Percentiles rank a stretch among this genome's conserved stretches.
Conservation (phyloP, 192 early-diverging fungal genomes). For the Podila epicladia region DNA sequence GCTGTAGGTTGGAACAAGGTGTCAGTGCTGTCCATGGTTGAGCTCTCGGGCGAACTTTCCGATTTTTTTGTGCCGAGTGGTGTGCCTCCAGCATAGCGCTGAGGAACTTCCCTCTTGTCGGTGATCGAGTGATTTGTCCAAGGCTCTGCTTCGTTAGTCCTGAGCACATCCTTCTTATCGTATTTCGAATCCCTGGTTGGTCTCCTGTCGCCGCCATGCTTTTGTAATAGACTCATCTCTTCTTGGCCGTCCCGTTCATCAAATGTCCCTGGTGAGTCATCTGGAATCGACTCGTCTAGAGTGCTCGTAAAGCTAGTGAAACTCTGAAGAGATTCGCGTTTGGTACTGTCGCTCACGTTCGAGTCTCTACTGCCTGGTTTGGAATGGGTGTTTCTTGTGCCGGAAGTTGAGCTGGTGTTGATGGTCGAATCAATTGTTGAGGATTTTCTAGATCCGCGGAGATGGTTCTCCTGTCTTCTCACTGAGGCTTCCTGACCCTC, state of each 20-base stretch:
- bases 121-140: not conserved
- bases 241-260: constrained; percentile 17
- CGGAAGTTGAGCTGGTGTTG: not conserved
- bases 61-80: constrained; percentile 36
- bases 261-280: constrained; percentile 15
- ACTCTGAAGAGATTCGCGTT: constrained; percentile 25
- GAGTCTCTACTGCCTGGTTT: not conserved
- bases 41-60: constrained; percentile 14
- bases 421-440: not conserved
- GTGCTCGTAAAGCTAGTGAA: constrained; percentile 3
- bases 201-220: not conserved
- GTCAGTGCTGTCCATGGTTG: constrained; percentile 21
- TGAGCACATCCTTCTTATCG: not conserved
- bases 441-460: not conserved
- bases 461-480: not conserved
- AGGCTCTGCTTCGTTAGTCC: not conserved
- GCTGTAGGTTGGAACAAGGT: constrained; percentile 38
- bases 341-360: not conserved
- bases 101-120: constrained; percentile 2
- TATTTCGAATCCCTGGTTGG: not conserved
- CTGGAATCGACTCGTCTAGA: constrained; percentile 19
- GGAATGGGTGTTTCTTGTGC: constrained; percentile 1
- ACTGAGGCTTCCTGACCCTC: not conserved
- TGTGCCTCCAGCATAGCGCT: constrained; percentile 18
- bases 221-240: constrained; percentile 16